Evolutionary conservation across 495 filamentous ascomycete species (phyloP).

Genomic region (Cetradonia linearis): DNA sequence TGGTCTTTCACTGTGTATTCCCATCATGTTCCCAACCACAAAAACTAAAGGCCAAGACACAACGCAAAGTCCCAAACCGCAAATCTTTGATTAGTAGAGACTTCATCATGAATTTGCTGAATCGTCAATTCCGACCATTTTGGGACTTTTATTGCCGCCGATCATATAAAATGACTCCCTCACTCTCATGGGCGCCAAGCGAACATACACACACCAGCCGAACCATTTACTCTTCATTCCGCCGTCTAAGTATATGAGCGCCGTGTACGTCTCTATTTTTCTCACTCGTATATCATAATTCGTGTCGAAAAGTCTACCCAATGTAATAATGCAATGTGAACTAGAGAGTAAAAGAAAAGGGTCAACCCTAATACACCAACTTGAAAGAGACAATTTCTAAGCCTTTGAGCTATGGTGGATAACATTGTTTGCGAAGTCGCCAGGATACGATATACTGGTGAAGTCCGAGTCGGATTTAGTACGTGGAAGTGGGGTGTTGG

Average conservation of each 20-base stretch:
- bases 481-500: conserved; percentile 19
- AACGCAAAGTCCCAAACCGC: background rate
- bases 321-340: conserved; percentile 9
- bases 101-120: background rate
- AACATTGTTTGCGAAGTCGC: background rate
- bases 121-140: background rate
- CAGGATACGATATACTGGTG: background rate
- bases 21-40: background rate
- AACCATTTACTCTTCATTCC: background rate
- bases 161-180: background rate
- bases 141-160: background rate
- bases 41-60: background rate
- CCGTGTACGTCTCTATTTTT: conserved; percentile 5
- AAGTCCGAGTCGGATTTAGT: conserved; percentile 21
- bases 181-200: conserved; percentile 3
- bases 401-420: conserved; percentile 6
- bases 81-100: background rate
- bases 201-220: conserved; percentile 13
- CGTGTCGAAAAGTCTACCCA: conserved; percentile 7
- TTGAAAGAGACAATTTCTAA: background rate
- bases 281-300: conserved; percentile 14
- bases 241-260: conserved; percentile 5
- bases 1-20: background rate
- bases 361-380: background rate
- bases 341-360: background rate